phyloP scores from a whole-genome alignment of 495 filamentous ascomycete genomes.

The Xylaria grammica region DNA sequence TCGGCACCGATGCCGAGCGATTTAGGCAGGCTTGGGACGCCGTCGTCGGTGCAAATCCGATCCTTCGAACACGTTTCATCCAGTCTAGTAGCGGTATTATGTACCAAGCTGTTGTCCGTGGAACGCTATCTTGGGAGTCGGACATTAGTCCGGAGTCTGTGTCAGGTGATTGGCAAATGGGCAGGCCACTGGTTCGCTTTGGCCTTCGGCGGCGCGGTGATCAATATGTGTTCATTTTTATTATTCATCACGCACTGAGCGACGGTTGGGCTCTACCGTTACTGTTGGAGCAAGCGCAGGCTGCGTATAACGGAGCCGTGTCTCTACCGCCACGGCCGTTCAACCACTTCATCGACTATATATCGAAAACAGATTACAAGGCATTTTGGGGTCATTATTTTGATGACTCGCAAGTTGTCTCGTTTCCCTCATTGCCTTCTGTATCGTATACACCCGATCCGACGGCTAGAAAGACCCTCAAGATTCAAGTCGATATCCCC shows the following conservation, averaged over 20 bases:
- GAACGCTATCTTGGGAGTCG: conserved; percentile 22
- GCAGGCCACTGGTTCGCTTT: not conserved
- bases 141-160: not conserved
- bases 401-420: not conserved
- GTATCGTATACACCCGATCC: not conserved
- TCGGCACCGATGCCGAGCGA: conserved; percentile 38
- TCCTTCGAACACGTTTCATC: conserved; percentile 30
- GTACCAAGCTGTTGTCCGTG: conserved; percentile 28
- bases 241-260: not conserved
- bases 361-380: not conserved
- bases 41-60: conserved; percentile 13
- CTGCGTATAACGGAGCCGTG: not conserved
- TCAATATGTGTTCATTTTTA: not conserved
- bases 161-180: not conserved
- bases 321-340: not conserved
- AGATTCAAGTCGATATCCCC: not conserved
- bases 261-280: conserved; percentile 11
- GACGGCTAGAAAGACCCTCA: conserved; percentile 1
- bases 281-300: conserved; percentile 3
- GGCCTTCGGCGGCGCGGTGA: not conserved
- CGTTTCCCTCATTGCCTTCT: conserved; percentile 2
- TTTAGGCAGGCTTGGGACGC: conserved; percentile 50
- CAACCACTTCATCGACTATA: conserved; percentile 2
- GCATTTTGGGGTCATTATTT: not conserved
- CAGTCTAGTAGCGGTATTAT: conserved; percentile 23